These are phyloP conservation scores for Lactarius indigo DNA, from an alignment of 768 basidiomycete genomes.

Conservation along the genomic window DNA sequence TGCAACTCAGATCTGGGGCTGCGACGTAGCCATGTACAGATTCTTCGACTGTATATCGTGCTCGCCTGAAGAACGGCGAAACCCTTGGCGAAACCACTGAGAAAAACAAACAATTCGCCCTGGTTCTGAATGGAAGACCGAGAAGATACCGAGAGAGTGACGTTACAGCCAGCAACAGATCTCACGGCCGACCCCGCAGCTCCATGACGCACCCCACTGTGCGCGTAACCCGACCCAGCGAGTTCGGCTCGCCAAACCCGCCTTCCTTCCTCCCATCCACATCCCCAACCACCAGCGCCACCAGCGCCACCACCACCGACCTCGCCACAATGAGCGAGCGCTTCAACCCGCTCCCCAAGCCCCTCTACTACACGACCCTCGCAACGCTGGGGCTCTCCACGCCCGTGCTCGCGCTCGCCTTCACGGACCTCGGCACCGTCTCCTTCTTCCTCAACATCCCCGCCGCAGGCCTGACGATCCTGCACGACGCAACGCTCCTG, in stretches of 20 bases:
- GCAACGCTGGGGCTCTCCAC: constrained; percentile 1
- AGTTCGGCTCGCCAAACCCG: background rate
- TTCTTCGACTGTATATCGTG: background rate
- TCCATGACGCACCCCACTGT: background rate
- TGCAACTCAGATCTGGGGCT: background rate
- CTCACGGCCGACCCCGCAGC: background rate
- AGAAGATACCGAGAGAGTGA: background rate
- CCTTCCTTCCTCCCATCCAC: too few relatives aligned
- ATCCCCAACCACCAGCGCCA: background rate
- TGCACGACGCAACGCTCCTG: constrained; percentile 12
- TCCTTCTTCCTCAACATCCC: constrained; percentile 8
- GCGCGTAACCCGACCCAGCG: background rate
- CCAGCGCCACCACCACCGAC: background rate
- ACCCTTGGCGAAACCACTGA: background rate
- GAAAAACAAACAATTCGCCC: background rate
- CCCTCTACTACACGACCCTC: constrained; percentile 1
- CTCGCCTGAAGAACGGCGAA: background rate
- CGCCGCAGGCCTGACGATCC: constrained; percentile 1
- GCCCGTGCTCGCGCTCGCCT: constrained; percentile 3
- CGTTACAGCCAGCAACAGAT: background rate
- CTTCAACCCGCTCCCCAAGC: background rate
- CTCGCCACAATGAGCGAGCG: background rate
- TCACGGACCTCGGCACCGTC: constrained; percentile 13
- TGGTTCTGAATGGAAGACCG: background rate
- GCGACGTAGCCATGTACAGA: background rate